These are phyloP conservation scores for Niebla homalea DNA, from an alignment of 495 filamentous ascomycete species.

Conservation along the genomic window DNA sequence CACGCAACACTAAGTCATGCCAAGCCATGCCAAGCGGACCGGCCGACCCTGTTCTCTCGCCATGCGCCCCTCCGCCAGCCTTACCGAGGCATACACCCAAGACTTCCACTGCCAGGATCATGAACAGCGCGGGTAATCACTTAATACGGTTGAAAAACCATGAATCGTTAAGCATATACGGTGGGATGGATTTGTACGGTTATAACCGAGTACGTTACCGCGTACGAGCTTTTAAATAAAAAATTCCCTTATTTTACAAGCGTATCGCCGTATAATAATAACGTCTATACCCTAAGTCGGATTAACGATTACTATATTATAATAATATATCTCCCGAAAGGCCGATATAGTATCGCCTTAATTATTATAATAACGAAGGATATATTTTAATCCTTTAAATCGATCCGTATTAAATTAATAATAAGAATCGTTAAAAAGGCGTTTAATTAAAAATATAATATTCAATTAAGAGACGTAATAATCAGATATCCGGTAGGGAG, in stretches of 20 bases:
- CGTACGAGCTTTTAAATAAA: conserved; percentile 27
- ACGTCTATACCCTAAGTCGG: conserved; percentile 29
- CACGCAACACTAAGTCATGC: no score
- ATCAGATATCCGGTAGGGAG: conserved; percentile 14
- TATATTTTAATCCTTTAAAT: conserved; percentile 28
- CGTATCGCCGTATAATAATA: conserved; percentile 17
- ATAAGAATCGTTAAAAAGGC: conserved; percentile 36
- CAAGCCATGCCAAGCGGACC: no score
- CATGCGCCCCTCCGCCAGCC: no score
- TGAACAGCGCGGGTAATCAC: no score
- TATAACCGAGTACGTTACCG: conserved; percentile 25
- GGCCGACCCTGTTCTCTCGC: no score
- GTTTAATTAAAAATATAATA: conserved; percentile 18
- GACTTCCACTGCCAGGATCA: no score
- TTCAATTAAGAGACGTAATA: conserved; percentile 19
- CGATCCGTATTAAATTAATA: conserved; percentile 32
- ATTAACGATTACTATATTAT: conserved; percentile 33
- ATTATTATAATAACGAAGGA: conserved; percentile 27
- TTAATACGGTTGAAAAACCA: no score
- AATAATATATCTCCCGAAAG: conserved; percentile 27
- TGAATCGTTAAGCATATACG: conserved; percentile 19
- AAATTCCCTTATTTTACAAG: not conserved
- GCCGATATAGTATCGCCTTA: conserved; percentile 24
- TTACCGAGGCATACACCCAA: no score
- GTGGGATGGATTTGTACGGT: conserved; percentile 39